Percentiles rank a stretch among this genome's conserved stretches.
Evolutionary conservation across 2,329 filamentous ascomycete species (phyloP).

Genomic region (Colletotrichum simmondsii): DNA sequence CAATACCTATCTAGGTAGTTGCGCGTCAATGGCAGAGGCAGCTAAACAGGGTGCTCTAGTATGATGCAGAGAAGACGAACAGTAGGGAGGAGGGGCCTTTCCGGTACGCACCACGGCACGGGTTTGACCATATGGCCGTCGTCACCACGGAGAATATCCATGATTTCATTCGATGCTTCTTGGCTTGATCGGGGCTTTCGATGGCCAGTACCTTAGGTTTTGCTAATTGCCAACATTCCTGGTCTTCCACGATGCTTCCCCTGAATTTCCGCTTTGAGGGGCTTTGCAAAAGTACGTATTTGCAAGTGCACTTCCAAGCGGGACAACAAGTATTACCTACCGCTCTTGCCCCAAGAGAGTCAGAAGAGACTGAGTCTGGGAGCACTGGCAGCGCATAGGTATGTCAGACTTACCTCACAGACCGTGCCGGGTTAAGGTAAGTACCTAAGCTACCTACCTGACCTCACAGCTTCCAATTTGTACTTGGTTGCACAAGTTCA

Average conservation of each 20-base stretch:
- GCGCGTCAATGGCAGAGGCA: background rate
- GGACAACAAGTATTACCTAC: background rate
- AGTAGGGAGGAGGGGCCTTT: background rate
- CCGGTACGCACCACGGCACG: background rate
- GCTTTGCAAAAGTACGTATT: background rate
- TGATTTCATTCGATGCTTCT: background rate
- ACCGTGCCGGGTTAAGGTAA: background rate
- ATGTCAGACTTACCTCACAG: background rate
- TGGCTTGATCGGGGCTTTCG: background rate
- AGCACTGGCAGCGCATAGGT: background rate
- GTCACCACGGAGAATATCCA: background rate
- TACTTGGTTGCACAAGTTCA: background rate
- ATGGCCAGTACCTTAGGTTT: background rate
- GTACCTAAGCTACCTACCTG: background rate
- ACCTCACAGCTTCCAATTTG: background rate
- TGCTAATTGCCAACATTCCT: background rate
- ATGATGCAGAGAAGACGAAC: background rate
- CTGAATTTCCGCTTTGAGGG: constrained; percentile 17
- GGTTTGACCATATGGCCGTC: background rate
- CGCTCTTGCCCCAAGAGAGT: background rate
- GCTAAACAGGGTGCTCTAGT: background rate
- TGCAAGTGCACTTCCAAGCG: background rate
- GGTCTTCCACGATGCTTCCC: constrained; percentile 18
- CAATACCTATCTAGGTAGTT: background rate
- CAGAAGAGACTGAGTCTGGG: background rate